A percentile compares a stretch with the other conserved stretches of the same genome.
phyloP scores from a whole-genome alignment of 192 early-diverging fungal species.

The Jimgerdemannia flammicorona region DNA sequence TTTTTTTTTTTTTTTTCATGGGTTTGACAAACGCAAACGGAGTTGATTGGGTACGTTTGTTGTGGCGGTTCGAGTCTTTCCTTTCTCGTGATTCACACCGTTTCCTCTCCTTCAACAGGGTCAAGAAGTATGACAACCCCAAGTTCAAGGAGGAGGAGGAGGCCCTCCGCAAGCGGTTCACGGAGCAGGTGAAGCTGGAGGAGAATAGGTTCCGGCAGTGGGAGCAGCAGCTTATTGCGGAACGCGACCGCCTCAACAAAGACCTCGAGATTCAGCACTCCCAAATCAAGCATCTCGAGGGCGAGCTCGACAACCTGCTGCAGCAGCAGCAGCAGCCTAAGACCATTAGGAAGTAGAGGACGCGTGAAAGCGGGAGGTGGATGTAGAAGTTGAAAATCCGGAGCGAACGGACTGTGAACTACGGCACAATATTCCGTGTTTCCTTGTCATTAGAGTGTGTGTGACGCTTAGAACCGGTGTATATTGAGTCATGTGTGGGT shows the following conservation, averaged over 20 bases:
- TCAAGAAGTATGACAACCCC: slow-evolving; percentile 76
- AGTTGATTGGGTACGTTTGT: too few species aligned
- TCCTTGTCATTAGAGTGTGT: too few species aligned
- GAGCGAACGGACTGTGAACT: too few species aligned
- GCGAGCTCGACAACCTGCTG: slow-evolving; percentile 58
- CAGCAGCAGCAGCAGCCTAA: slow-evolving; percentile 21
- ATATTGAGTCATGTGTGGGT: too few species aligned
- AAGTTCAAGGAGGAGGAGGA: slow-evolving; percentile 99
- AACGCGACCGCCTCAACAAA: slow-evolving; percentile 98
- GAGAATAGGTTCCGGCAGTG: slow-evolving; percentile 98
- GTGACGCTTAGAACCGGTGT: too few species aligned
- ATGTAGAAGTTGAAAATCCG: too few species aligned
- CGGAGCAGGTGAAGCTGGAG: slow-evolving; percentile 95
- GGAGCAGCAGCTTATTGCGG: slow-evolving; percentile 96
- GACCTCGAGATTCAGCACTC: slow-evolving; percentile 95
- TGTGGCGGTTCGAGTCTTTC: too few species aligned
- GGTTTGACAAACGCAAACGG: not conserved
- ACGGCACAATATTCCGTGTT: too few species aligned
- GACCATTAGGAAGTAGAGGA: slow-evolving; percentile 20
- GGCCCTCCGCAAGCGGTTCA: slow-evolving; percentile 90
- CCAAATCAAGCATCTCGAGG: slow-evolving; percentile 90
- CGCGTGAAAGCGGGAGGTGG: too few species aligned
- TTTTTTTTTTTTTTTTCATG: slow-evolving; percentile 3
- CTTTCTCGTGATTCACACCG: too few species aligned
- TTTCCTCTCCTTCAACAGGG: slow-evolving; percentile 29